Conservation (phyloP, 1,139 yeast genomes). For the Pichia sp. region DNA sequence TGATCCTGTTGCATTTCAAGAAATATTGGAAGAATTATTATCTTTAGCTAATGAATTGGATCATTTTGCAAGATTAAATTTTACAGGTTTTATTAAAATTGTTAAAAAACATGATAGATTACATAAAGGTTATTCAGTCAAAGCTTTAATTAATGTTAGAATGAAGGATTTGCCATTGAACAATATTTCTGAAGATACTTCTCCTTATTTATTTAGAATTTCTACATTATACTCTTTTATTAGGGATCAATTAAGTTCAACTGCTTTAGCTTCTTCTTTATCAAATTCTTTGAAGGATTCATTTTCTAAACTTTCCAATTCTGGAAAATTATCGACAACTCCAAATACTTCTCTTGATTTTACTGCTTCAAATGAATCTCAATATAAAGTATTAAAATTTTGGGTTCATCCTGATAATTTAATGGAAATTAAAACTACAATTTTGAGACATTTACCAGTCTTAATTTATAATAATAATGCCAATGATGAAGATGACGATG, state of each 20-base stretch:
- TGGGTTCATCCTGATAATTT: conserved; percentile 96
- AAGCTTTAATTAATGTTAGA: conserved; percentile 82
- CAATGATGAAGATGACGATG: conserved; percentile 32
- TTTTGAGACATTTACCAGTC: conserved; percentile 88
- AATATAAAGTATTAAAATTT: conserved; percentile 73
- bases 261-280: conserved; percentile 21
- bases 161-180: conserved; percentile 85
- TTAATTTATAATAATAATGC: conserved; percentile 58
- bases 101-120: conserved; percentile 94
- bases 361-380: conserved; percentile 36
- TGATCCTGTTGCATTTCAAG: conserved; percentile 52
- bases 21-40: conserved; percentile 65
- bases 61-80: conserved; percentile 83
- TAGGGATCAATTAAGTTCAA: conserved; percentile 51
- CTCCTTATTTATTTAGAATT: conserved; percentile 80
- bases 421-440: conserved; percentile 94
- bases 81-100: conserved; percentile 89
- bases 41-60: conserved; percentile 80
- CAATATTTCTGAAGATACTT: conserved; percentile 72
- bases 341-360: conserved; percentile 26
- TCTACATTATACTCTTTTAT: conserved; percentile 76
- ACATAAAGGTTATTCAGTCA: conserved; percentile 79
- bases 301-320: conserved; percentile 26
- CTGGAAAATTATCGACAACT: conserved; percentile 31
- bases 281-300: conserved; percentile 29